Conservation (phyloP, 225 moss, liverwort and hornwort species). For the Lunularia cruciata region DNA sequence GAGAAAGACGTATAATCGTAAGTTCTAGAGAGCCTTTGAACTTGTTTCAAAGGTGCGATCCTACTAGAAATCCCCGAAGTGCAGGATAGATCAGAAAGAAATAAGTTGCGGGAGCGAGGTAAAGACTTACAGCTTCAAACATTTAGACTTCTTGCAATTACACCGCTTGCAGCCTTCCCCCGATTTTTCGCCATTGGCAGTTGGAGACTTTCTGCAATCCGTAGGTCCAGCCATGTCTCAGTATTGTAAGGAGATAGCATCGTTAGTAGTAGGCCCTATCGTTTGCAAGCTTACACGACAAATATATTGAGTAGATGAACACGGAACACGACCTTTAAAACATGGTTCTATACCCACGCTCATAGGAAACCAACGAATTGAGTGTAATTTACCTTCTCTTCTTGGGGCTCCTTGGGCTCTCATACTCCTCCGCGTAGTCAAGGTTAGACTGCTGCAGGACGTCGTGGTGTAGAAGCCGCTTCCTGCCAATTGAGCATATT, state of each 20-base stretch:
- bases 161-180: constrained; percentile 93
- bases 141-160: constrained; percentile 98
- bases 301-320: too few species aligned
- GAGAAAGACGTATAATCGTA: not conserved
- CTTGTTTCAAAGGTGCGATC: too few species aligned
- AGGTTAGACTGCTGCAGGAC: constrained; percentile 45
- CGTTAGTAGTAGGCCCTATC: not conserved
- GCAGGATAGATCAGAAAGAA: not conserved
- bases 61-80: not conserved
- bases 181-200: constrained; percentile 68
- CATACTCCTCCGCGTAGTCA: constrained; percentile 61
- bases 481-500: constrained; percentile 47
- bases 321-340: too few species aligned
- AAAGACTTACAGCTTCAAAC: constrained; percentile 73
- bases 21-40: too few species aligned
- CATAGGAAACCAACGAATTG: not conserved
- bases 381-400: constrained; percentile 66
- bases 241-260: too few species aligned
- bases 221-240: not conserved
- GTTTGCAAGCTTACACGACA: too few species aligned
- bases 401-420: constrained; percentile 72
- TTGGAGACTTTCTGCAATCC: constrained; percentile 62
- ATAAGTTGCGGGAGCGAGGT: not conserved
- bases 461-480: constrained; percentile 54
- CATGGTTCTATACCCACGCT: too few species aligned